These are phyloP conservation scores for Aspergillus affinis DNA, from an alignment of 495 filamentous ascomycete genomes.

Conservation along the genomic window DNA sequence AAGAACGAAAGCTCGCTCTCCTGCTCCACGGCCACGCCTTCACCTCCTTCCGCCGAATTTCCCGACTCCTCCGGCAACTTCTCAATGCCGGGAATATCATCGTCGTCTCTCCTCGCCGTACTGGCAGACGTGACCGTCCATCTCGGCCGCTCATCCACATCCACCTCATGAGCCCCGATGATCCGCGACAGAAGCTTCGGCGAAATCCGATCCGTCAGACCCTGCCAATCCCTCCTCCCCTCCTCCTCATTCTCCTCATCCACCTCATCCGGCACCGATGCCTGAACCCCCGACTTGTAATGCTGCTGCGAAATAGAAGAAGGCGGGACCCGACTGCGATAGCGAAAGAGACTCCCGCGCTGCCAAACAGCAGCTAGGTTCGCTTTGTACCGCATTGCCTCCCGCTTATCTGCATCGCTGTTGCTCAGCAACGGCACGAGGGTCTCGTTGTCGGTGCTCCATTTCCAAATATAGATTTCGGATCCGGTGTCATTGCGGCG, in stretches of 20 bases:
- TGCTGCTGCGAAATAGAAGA: constrained; percentile 17
- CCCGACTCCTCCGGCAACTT: constrained; percentile 13
- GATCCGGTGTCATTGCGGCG: constrained; percentile 6
- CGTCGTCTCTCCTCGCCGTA: constrained; percentile 43
- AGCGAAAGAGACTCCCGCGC: constrained; percentile 40
- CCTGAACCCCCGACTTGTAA: not conserved
- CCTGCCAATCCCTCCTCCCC: constrained; percentile 39
- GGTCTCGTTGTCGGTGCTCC: constrained; percentile 37
- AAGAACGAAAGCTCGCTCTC: constrained; percentile 49
- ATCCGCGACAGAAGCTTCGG: constrained; percentile 40
- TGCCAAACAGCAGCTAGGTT: constrained; percentile 44
- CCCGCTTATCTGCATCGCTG: constrained; percentile 29
- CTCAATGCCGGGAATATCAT: constrained; percentile 52
- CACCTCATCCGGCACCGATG: constrained; percentile 20
- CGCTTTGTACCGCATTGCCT: constrained; percentile 42
- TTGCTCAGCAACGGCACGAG: constrained; percentile 26
- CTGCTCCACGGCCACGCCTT: constrained; percentile 18
- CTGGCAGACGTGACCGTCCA: constrained; percentile 51
- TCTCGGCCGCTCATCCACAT: constrained; percentile 39
- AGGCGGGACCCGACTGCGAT: constrained; percentile 39
- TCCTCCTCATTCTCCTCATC: constrained; percentile 34
- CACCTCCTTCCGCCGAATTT: not conserved
- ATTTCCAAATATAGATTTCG: constrained; percentile 48
- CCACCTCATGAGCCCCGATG: constrained; percentile 32
- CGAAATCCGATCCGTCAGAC: constrained; percentile 42